A percentile compares a stretch with the other conserved stretches of the same genome.
phyloP scores from a whole-genome alignment of 495 filamentous ascomycete genomes.

The Xanthoparmelia taractica region DNA sequence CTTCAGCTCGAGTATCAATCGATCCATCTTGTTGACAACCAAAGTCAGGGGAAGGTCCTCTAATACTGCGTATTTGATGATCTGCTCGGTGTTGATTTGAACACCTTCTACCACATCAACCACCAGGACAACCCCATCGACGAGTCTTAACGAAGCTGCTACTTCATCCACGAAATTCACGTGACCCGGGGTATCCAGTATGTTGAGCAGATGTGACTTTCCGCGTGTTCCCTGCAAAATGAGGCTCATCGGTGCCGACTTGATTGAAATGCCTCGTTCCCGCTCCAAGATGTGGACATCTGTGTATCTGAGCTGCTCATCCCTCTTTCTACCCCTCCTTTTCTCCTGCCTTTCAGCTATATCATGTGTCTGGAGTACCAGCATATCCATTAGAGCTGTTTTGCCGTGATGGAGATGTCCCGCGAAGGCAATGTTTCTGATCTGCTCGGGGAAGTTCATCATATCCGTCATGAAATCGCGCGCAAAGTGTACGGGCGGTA shows the following conservation, averaged over 20 bases:
- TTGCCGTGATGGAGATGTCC: constrained; percentile 97
- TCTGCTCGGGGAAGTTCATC: constrained; percentile 91
- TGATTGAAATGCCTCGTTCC: constrained; percentile 86
- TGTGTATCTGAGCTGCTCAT: constrained; percentile 91
- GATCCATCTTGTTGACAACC: constrained; percentile 95
- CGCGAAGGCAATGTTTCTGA: constrained; percentile 82
- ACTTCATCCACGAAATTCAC: constrained; percentile 98
- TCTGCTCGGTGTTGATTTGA: constrained; percentile 90
- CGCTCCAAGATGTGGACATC: constrained; percentile 84
- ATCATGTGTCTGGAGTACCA: constrained; percentile 90
- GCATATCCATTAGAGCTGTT: constrained; percentile 97
- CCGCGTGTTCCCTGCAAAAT: constrained; percentile 78
- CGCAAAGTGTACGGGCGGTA: constrained; percentile 79
- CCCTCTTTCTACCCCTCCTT: constrained; percentile 68
- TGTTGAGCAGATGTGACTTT: constrained; percentile 94
- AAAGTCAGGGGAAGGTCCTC: constrained; percentile 84
- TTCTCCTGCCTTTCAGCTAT: constrained; percentile 68
- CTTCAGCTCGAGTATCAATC: constrained; percentile 88
- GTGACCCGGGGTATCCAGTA: constrained; percentile 93
- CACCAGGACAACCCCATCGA: constrained; percentile 85
- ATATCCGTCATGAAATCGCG: constrained; percentile 91
- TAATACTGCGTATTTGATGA: constrained; percentile 89
- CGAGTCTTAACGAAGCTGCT: constrained; percentile 75
- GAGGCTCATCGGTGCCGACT: constrained; percentile 89
- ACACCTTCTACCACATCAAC: constrained; percentile 98